Conservation (phyloP, 352 stramenopile species). For the Phytophthora sp. region DNA sequence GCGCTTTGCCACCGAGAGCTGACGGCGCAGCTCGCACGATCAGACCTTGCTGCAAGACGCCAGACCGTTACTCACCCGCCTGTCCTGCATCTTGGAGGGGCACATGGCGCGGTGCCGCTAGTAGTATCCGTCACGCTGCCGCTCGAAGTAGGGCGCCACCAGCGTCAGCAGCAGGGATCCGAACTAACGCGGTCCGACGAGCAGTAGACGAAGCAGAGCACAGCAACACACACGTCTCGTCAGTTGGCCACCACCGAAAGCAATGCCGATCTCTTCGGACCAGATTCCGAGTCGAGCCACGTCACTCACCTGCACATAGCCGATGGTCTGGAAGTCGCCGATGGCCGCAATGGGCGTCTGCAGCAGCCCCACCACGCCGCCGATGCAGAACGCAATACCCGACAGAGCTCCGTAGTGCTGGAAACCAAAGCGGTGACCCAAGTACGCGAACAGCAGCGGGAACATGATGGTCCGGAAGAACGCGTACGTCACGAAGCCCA, state of each 20-base stretch:
- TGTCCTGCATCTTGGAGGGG: constrained; percentile 27
- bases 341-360: constrained; percentile 69
- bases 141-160: constrained; percentile 53
- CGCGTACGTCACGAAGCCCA: constrained; percentile 73
- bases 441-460: constrained; percentile 80
- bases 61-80: constrained; percentile 25
- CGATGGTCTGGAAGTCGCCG: constrained; percentile 48
- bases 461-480: constrained; percentile 88
- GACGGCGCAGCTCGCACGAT: too few species aligned
- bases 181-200: constrained; percentile 40
- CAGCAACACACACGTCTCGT: neutral
- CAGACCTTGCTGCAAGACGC: constrained; percentile 6
- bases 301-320: constrained; percentile 54
- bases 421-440: constrained; percentile 84
- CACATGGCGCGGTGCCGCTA: constrained; percentile 8
- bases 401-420: constrained; percentile 84
- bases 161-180: constrained; percentile 55
- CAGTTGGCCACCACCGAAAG: constrained; percentile 5
- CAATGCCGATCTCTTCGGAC: constrained; percentile 13
- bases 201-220: constrained; percentile 13
- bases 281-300: constrained; percentile 24
- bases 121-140: constrained; percentile 40
- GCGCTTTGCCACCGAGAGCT: too few species aligned
- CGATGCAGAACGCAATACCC: constrained; percentile 78
- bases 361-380: constrained; percentile 63